Evolutionary conservation across 2,329 filamentous ascomycete genomes (phyloP).

Genomic region (Incumbomyces delicatus): DNA sequence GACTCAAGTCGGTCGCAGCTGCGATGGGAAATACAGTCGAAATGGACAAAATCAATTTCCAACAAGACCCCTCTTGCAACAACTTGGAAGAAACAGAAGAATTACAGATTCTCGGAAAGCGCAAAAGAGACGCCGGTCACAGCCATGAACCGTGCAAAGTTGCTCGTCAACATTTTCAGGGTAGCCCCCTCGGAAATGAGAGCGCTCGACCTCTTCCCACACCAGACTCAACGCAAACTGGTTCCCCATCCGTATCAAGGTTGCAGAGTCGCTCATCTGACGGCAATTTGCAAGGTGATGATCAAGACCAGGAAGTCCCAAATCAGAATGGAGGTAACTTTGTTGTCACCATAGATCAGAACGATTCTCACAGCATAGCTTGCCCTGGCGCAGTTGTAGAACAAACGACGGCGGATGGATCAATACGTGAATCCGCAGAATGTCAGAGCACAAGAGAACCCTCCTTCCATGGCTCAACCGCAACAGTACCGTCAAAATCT

Average conservation of each 20-base stretch:
- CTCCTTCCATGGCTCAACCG: too few species aligned
- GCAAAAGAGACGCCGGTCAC: slow-evolving; percentile 9
- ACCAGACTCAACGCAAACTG: not conserved
- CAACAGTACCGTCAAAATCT: too few species aligned
- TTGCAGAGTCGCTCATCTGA: not conserved
- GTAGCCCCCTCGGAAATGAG: not conserved
- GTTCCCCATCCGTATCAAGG: not conserved
- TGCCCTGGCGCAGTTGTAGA: too few species aligned
- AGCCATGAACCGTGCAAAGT: not conserved
- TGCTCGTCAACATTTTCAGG: not conserved
- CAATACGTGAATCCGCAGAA: too few species aligned
- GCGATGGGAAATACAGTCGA: slow-evolving; percentile 2
- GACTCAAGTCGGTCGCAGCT: slow-evolving; percentile 12
- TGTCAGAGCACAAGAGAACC: too few species aligned
- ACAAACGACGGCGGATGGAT: too few species aligned
- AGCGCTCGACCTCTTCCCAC: not conserved
- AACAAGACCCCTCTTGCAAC: not conserved
- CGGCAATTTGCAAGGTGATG: not conserved
- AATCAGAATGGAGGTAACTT: not conserved
- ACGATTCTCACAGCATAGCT: not conserved
- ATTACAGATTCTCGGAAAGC: slow-evolving; percentile 11
- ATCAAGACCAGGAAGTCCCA: not conserved
- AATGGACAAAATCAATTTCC: not conserved
- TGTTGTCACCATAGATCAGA: not conserved
- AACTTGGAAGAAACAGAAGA: not conserved